Evolutionary conservation across 2,329 filamentous ascomycete genomes (phyloP), one percentile per base, ranked within the genome.

Genomic region (Microdochium trichocladiopsis): DNA sequence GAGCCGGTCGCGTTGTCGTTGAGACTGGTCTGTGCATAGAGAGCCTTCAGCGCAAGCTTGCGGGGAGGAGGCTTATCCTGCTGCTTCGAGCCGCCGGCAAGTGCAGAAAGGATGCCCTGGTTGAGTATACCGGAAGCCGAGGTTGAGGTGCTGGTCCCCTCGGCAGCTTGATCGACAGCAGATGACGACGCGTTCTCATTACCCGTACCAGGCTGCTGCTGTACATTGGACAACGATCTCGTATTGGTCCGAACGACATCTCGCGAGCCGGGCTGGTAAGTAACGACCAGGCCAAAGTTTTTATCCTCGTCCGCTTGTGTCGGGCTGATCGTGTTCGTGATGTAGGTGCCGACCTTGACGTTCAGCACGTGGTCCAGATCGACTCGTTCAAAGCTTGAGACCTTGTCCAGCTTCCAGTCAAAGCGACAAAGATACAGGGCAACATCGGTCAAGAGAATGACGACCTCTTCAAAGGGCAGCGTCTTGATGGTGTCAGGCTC

Each of bases 381-480:
- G 14, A 96, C 84, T 8, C 92, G 80, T 70, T 97, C 92, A 66
- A 96, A 97, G 0, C 88, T 91, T 12, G 87, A 86, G 1, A 99
- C 89, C 66, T 97, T 97, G 71, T 97, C 94, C 8, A 91, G 86
- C 56, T 88, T 88, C 91, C 93, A 97, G 68, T 97, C 91, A 60
- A 97, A 92, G 14, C 89, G 84, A 66, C 92, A 96, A 55, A 90
- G 84, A 65, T 97, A 97, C 2, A 97, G 67, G 0, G 91, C 93
- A 0, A 79, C 77, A 57, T 95, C 87, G 0, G 94, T 97, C 28
- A 99, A 74, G 0, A 99, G 76, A 1, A 99, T 76, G 1, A 99
- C 88, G 0, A 87, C 87, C 64, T 99, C 93, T 61, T 95, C 90
- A 58, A 97, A 88, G 0, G 90, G 87, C 36, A 86, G 75, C 2